Evolutionary conservation across 2,329 filamentous ascomycete genomes (phyloP), one percentile per base, ranked within the genome.

Genomic region (Neonectria hederae): DNA sequence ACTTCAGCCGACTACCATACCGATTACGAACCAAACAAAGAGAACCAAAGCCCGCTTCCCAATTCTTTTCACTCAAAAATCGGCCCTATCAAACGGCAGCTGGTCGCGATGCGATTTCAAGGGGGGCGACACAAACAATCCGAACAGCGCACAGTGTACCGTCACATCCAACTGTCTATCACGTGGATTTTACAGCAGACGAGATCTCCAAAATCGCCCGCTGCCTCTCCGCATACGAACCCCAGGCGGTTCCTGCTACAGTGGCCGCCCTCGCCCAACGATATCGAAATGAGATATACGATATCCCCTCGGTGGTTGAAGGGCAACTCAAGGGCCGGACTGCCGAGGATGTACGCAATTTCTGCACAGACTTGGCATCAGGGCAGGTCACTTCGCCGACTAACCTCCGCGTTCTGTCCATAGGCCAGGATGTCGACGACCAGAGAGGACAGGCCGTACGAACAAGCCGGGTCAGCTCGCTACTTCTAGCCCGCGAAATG

Each of bases 401-500:
- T 5, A 49, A 69, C 24, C 60, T 58, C 6, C 69, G 60, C 6
- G 65, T 77, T 3, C 64, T 80, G 5, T 78, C 76, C 0, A 56
- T 77, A 1, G 65, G 71, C 7, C 63, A 66, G 11, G 62, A 65
- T 17, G 53, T 51, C 5, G 54, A 66, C 14, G 58, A 62, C 42
- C 64, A 66, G 30, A 58, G 62, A 11, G 54, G 56, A 3, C 56
- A 66, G 35, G 35, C 59, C 1, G 55, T 43, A 22, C 68, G 70
- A 24, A 57, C 67, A 3, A 71, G 71, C 48, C 73, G 74, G 7
- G 54, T 85, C 0, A 73, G 82, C 0, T 76, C 79, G 0, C 69
- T 88, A 3, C 75, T 87, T 0, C 71, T 86, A 3, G 81, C 83
- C 0, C 80, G 86, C 10, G 84, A 87, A 69, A 74, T 86, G 3